phyloP scores from a whole-genome alignment of 805 yeast species.

The Hanseniaspora thailandica region DNA sequence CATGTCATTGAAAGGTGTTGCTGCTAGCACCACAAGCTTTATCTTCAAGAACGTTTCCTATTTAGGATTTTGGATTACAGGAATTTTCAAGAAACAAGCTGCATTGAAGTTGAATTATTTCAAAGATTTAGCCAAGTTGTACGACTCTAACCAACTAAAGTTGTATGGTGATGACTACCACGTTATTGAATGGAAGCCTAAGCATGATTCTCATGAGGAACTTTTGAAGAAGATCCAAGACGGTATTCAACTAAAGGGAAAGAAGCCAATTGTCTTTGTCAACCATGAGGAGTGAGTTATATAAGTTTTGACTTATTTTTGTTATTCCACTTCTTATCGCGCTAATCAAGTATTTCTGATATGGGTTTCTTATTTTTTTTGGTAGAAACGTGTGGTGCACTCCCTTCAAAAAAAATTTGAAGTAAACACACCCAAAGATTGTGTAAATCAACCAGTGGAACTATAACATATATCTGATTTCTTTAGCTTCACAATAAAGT shows the following conservation, averaged over 20 bases:
- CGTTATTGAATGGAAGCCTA: constrained; percentile 28
- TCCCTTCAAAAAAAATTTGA: too few relatives aligned
- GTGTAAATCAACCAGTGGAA: too few relatives aligned
- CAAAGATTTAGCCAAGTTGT: constrained; percentile 43
- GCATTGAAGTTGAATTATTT: constrained; percentile 47
- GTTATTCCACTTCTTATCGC: not conserved
- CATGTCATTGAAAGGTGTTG: constrained; percentile 91
- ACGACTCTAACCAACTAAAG: constrained; percentile 46
- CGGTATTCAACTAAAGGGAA: constrained; percentile 33
- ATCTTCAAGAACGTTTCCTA: constrained; percentile 81
- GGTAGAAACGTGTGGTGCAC: too few relatives aligned
- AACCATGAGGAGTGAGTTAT: constrained; percentile 21
- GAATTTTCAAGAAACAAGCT: constrained; percentile 49
- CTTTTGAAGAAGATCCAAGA: constrained; percentile 33
- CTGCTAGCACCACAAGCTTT: constrained; percentile 76
- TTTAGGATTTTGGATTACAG: constrained; percentile 89
- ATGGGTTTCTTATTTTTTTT: too few relatives aligned
- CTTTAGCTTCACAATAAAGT: too few relatives aligned
- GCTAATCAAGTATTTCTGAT: too few relatives aligned
- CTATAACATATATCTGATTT: too few relatives aligned
- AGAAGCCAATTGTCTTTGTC: constrained; percentile 25
- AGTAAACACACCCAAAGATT: too few relatives aligned
- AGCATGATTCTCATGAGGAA: constrained; percentile 30
- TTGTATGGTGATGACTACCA: constrained; percentile 37
- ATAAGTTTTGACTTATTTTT: not conserved